phyloP scores from a whole-genome alignment of 495 filamentous ascomycete genomes.

The Parathielavia appendiculata region DNA sequence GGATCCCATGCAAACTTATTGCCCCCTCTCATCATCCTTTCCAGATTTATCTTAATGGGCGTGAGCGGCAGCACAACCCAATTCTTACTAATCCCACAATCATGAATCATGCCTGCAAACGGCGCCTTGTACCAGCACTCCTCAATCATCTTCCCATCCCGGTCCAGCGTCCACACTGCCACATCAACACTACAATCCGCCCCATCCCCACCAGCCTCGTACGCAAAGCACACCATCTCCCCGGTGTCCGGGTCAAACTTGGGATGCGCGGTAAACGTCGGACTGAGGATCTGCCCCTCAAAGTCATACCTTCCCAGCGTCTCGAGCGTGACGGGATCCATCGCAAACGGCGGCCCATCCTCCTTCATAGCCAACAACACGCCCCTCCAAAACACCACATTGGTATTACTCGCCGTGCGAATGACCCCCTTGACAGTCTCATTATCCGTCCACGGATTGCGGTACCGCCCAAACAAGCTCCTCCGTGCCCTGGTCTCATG shows the following conservation, averaged over 20 bases:
- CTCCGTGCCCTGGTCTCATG: conserved; percentile 38
- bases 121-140: conserved; percentile 48
- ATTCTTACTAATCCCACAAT: conserved; percentile 49
- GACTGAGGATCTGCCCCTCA: conserved; percentile 49
- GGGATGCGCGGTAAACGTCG: conserved; percentile 58
- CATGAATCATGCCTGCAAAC: conserved; percentile 54
- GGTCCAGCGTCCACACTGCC: conserved; percentile 43
- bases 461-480: conserved; percentile 48
- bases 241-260: conserved; percentile 55
- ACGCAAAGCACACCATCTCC: conserved; percentile 54
- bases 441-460: conserved; percentile 53
- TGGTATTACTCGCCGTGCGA: conserved; percentile 51
- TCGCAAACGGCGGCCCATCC: conserved; percentile 50
- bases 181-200: conserved; percentile 44
- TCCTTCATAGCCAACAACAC: conserved; percentile 52
- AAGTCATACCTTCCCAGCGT: conserved; percentile 52
- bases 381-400: conserved; percentile 49
- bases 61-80: conserved; percentile 50
- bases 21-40: conserved; percentile 49
- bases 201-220: conserved; percentile 47
- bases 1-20: conserved; percentile 55
- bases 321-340: conserved; percentile 53
- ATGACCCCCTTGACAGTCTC: conserved; percentile 46
- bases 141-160: conserved; percentile 40
- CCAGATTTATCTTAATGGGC: conserved; percentile 47